These are phyloP conservation scores for Ceratocystis eucalypticola DNA, from an alignment of 2,329 filamentous ascomycete genomes.

Conservation along the genomic window DNA sequence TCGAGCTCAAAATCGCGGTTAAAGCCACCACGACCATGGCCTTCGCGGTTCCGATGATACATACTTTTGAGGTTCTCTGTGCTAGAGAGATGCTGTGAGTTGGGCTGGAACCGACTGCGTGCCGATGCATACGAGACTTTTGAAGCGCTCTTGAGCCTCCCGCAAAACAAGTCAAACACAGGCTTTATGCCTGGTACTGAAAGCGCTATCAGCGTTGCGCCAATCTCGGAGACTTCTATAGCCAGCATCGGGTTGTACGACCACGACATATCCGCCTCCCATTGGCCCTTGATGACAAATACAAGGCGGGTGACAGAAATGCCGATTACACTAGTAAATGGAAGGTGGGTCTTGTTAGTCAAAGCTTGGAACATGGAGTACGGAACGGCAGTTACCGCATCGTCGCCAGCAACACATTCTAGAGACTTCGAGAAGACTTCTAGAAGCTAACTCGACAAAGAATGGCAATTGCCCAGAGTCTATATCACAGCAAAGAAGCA, in stretches of 20 bases:
- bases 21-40: neutral
- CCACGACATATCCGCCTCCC: constrained; percentile 37
- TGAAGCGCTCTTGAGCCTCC: constrained; percentile 22
- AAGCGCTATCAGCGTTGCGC: constrained; percentile 36
- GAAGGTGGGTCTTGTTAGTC: no score
- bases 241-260: constrained; percentile 37
- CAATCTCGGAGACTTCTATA: constrained; percentile 38
- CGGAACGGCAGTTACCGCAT: neutral
- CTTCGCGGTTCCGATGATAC: constrained; percentile 11
- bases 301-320: constrained; percentile 36
- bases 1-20: constrained; percentile 16
- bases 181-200: constrained; percentile 39
- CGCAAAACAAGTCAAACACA: constrained; percentile 29
- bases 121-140: constrained; percentile 22
- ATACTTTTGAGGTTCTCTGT: constrained; percentile 19
- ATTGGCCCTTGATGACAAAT: constrained; percentile 36
- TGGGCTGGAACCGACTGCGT: constrained; percentile 25
- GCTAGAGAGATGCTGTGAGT: constrained; percentile 24
- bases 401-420: neutral
- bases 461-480: neutral
- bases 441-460: neutral
- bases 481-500: no score
- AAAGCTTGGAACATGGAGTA: no score
- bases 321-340: constrained; percentile 32
- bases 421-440: neutral